Conservation (phyloP, 805 yeast genomes). For the Komagataella populi region DNA sequence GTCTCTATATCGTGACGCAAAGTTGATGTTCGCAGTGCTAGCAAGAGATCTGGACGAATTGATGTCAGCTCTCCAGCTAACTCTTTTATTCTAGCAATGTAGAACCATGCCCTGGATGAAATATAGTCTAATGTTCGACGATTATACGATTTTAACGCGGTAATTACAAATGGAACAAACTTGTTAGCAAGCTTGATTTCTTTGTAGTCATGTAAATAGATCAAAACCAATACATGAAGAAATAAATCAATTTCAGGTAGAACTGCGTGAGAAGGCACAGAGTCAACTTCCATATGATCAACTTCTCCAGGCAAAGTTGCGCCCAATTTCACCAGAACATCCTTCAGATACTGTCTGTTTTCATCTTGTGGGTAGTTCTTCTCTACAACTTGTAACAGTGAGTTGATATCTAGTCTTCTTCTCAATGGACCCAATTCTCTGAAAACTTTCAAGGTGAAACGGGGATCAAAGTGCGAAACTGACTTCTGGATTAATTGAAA, state of each 20-base stretch:
- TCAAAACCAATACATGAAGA: constrained; percentile 65
- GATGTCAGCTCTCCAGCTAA: constrained; percentile 33
- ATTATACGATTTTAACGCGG: constrained; percentile 50
- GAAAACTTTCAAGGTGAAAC: constrained; percentile 75
- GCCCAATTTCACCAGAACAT: constrained; percentile 16
- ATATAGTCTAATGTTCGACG: constrained; percentile 77
- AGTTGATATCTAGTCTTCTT: constrained; percentile 39
- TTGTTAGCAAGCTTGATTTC: constrained; percentile 32
- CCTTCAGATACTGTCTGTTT: constrained; percentile 26
- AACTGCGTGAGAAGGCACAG: constrained; percentile 20
- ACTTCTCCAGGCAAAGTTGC: constrained; percentile 16
- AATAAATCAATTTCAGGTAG: constrained; percentile 75
- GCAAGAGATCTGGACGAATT: constrained; percentile 59
- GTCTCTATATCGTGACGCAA: constrained; percentile 89
- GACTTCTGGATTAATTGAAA: constrained; percentile 18
- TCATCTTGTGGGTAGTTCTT: constrained; percentile 37
- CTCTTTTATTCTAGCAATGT: constrained; percentile 70
- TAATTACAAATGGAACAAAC: constrained; percentile 39
- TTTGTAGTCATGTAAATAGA: constrained; percentile 54
- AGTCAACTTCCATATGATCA: constrained; percentile 13
- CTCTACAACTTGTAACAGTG: constrained; percentile 41
- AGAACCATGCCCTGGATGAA: constrained; percentile 89
- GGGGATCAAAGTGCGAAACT: constrained; percentile 55
- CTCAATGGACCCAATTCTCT: constrained; percentile 73
- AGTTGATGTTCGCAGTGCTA: constrained; percentile 75